phyloP scores from a whole-genome alignment of 352 stramenopile genomes.

The Peronosclerospora sorghi region DNA sequence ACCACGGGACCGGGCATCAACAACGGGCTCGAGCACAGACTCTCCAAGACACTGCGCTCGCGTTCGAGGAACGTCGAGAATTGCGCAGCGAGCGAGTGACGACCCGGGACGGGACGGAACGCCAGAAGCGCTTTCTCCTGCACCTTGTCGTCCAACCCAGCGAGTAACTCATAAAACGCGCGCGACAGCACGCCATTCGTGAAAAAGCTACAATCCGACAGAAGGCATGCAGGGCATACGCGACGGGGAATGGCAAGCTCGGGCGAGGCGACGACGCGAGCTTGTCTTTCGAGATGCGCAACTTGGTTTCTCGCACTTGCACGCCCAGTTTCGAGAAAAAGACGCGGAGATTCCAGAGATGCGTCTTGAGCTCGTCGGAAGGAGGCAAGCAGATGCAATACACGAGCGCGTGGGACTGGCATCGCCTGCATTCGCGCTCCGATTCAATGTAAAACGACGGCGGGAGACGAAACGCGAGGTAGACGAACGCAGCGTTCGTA shows the following conservation, averaged over 20 bases:
- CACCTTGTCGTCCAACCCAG: conserved; percentile 17
- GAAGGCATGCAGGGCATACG: conserved; percentile 44
- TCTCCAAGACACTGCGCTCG: conserved; percentile 20
- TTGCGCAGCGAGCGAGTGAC: conserved; percentile 16
- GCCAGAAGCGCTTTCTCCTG: conserved; percentile 36
- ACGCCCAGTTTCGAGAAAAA: conserved; percentile 38
- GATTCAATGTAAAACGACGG: conserved; percentile 25
- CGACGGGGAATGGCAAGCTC: conserved; percentile 19
- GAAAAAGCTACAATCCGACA: conserved; percentile 35
- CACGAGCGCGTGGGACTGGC: conserved; percentile 28
- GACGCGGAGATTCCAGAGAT: conserved; percentile 34
- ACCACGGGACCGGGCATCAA: conserved; percentile 20
- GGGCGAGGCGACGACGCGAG: not conserved
- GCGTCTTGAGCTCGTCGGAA: conserved; percentile 4
- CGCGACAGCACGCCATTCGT: conserved; percentile 28
- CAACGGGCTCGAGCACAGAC: conserved; percentile 9
- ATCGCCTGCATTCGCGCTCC: conserved; percentile 22
- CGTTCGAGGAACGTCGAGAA: conserved; percentile 28
- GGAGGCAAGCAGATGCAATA: conserved; percentile 21
- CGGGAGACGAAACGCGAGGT: conserved; percentile 26
- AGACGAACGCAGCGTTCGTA: conserved; percentile 13
- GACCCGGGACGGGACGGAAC: conserved; percentile 19
- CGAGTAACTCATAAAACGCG: conserved; percentile 29
- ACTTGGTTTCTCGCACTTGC: conserved; percentile 36
- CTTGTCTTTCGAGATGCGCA: conserved; percentile 9